Percentiles rank a stretch among this genome's conserved stretches.
Evolutionary conservation across 179 eudicot species (phyloP).

Genomic region (Spinacia oleracea): DNA sequence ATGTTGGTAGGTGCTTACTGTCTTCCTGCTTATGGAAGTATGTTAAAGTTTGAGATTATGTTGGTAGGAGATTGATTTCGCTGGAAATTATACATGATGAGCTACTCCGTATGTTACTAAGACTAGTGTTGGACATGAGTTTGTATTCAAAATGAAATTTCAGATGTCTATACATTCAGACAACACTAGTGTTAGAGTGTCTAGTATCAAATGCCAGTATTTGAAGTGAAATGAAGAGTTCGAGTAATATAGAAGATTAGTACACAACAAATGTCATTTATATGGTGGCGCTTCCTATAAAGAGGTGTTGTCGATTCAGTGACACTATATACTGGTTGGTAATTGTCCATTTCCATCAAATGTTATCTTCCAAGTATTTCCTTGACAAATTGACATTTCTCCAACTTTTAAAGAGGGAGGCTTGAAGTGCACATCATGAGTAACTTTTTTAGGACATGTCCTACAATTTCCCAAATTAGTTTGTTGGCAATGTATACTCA

Average conservation of each 20-base stretch:
- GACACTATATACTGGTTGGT: not conserved
- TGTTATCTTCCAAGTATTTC: constrained; percentile 3
- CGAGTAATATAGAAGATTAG: not conserved
- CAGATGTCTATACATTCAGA: too few relatives aligned
- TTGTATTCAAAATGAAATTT: too few relatives aligned
- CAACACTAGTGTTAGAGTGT: too few relatives aligned
- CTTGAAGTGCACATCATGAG: constrained; percentile 8
- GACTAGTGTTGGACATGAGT: too few relatives aligned
- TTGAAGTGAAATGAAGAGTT: not conserved
- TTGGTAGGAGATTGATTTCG: not conserved
- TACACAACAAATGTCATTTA: not conserved
- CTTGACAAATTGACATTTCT: constrained; percentile 9
- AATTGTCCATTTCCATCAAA: not conserved
- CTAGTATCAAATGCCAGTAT: too few relatives aligned
- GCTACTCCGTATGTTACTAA: too few relatives aligned
- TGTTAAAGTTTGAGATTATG: not conserved
- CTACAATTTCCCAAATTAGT: not conserved
- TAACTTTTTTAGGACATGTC: not conserved
- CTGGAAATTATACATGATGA: too few relatives aligned
- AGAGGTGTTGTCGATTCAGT: not conserved
- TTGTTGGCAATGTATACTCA: constrained; percentile 5
- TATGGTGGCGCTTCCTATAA: not conserved
- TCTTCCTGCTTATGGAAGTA: not conserved
- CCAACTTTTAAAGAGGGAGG: not conserved
- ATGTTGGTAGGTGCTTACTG: not conserved